phyloP scores from a whole-genome alignment of 371 early-diverging fungal species.

The Encephalitozoon intestinalis region DNA sequence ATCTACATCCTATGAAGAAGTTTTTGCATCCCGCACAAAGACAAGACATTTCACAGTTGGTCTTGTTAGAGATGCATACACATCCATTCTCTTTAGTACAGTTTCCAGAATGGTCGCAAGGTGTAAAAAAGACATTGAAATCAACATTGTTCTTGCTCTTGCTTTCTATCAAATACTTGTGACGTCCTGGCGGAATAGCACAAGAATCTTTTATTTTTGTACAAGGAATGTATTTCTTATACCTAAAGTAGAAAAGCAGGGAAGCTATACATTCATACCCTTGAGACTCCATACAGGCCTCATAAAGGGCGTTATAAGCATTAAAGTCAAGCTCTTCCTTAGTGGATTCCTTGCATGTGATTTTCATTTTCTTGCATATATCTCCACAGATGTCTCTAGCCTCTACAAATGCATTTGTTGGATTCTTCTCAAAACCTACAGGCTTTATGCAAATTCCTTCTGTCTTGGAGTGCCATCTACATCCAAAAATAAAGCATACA shows the following conservation, averaged over 20 bases:
- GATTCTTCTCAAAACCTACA: neutral
- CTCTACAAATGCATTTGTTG: neutral
- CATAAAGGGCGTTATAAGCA: neutral
- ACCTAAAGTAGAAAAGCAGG: neutral
- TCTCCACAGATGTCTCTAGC: neutral
- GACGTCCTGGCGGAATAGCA: neutral
- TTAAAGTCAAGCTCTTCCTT: neutral
- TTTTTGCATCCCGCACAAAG: constrained; percentile 39
- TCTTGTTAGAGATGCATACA: constrained; percentile 28
- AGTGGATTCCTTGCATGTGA: too few species aligned
- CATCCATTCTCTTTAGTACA: constrained; percentile 37
- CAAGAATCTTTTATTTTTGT: neutral
- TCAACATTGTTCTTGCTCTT: neutral
- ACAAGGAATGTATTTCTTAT: neutral
- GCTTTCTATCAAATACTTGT: neutral
- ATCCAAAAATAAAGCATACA: constrained; percentile 46
- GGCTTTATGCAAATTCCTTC: neutral
- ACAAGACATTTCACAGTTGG: constrained; percentile 42
- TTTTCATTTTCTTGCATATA: neutral
- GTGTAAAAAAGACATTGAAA: neutral
- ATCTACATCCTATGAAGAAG: constrained; percentile 12
- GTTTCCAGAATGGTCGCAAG: constrained; percentile 39
- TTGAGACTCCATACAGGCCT: neutral
- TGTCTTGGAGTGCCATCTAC: constrained; percentile 31
- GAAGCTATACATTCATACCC: neutral